Percentiles rank a stretch among this genome's conserved stretches.
Evolutionary conservation across 805 yeast species (phyloP).

Genomic region (Lipomyces kockii): DNA sequence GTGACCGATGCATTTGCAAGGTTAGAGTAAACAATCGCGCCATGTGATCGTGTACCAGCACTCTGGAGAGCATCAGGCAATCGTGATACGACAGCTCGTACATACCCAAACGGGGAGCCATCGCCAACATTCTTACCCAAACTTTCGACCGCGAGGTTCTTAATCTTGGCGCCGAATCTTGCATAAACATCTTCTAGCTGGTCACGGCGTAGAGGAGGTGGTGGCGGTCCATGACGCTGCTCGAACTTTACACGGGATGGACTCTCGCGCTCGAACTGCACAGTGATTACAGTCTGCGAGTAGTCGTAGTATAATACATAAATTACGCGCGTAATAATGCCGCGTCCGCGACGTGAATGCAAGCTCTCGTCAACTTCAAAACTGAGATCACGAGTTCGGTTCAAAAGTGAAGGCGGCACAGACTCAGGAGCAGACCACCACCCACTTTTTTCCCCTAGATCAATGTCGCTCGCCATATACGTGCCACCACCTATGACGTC

Average conservation of each 20-base stretch:
- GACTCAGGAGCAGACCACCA: conserved; percentile 72
- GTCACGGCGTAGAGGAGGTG: conserved; percentile 51
- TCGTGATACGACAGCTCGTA: conserved; percentile 43
- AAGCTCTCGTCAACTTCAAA: conserved; percentile 68
- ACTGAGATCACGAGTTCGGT: conserved; percentile 55
- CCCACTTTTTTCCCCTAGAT: conserved; percentile 46
- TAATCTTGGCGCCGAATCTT: conserved; percentile 54
- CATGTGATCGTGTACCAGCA: conserved; percentile 71
- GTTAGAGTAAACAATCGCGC: conserved; percentile 70
- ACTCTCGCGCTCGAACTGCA: conserved; percentile 58
- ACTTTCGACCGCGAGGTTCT: conserved; percentile 43
- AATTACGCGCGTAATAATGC: conserved; percentile 60
- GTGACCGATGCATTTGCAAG: conserved; percentile 55
- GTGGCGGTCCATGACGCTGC: conserved; percentile 51
- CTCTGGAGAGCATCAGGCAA: conserved; percentile 56
- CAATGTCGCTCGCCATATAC: conserved; percentile 43
- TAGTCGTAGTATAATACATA: conserved; percentile 75
- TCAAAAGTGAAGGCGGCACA: conserved; percentile 58
- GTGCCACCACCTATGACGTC: conserved; percentile 27
- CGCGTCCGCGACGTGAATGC: conserved; percentile 62
- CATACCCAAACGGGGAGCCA: conserved; percentile 46
- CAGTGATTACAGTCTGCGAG: conserved; percentile 64
- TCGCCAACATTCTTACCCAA: conserved; percentile 44
- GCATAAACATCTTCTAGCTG: conserved; percentile 56
- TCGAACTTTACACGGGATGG: conserved; percentile 57